Evolutionary conservation across 768 basidiomycete species (phyloP).

Genomic region (Tulasnella sp.): DNA sequence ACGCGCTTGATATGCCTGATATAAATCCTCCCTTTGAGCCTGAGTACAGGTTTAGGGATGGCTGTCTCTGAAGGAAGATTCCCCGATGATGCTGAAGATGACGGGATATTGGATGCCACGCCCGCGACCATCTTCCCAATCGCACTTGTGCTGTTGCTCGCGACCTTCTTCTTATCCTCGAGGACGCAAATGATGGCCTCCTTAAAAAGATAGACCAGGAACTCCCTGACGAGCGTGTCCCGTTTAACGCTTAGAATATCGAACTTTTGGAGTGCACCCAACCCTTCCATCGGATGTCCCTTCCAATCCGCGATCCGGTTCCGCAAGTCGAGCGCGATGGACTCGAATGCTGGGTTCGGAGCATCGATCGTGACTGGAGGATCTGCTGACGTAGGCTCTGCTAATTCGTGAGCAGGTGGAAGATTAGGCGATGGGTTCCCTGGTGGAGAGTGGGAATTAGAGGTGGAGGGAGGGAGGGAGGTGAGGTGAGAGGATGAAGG

Average conservation of each 20-base stretch:
- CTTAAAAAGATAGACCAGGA: conserved; percentile 93
- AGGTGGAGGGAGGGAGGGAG: neutral
- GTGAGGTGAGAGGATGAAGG: neutral
- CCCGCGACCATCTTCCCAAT: conserved; percentile 52
- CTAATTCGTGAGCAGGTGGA: conserved; percentile 1
- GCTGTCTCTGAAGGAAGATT: neutral
- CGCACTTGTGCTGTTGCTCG: conserved; percentile 26
- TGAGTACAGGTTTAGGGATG: conserved; percentile 54
- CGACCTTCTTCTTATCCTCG: conserved; percentile 78
- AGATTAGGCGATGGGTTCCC: conserved; percentile 28
- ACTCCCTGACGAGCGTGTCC: conserved; percentile 83
- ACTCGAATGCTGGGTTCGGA: conserved; percentile 59
- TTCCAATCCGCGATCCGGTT: conserved; percentile 94
- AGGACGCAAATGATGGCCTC: conserved; percentile 98
- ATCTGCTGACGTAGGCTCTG: conserved; percentile 30
- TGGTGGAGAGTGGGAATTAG: neutral
- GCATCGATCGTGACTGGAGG: conserved; percentile 22
- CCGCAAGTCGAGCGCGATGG: conserved; percentile 81
- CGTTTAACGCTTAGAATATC: conserved; percentile 83
- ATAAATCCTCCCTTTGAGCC: conserved; percentile 91
- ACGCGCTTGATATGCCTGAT: conserved; percentile 89
- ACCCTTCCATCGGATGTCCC: conserved; percentile 72
- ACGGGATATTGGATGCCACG: conserved; percentile 28
- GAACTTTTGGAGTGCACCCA: conserved; percentile 85
- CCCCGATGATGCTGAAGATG: conserved; percentile 21